Evolutionary conservation across 2,329 filamentous ascomycete genomes (phyloP).

Genomic region (Trichoderma sp.): DNA sequence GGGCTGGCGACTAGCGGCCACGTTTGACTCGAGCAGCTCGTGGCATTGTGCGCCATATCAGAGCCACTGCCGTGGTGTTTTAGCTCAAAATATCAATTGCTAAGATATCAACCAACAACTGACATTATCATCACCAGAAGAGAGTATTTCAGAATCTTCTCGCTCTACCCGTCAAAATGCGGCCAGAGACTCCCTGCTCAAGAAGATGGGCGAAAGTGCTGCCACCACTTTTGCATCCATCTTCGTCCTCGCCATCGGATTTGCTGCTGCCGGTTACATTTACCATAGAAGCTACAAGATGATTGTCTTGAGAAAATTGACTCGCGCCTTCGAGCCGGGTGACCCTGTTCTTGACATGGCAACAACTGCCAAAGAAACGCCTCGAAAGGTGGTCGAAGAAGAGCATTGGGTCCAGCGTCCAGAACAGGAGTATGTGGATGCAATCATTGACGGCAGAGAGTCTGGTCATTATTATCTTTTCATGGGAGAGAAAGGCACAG

Average conservation of each 20-base stretch:
- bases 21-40: background rate
- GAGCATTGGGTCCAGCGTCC: slow-evolving; percentile 75
- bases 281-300: slow-evolving; percentile 89
- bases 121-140: slow-evolving; percentile 1
- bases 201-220: slow-evolving; percentile 74
- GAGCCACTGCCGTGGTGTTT: background rate
- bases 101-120: background rate
- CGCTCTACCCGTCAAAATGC: background rate
- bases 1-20: background rate
- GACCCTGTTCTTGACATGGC: slow-evolving; percentile 87
- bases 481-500: slow-evolving; percentile 93
- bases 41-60: slow-evolving; percentile 4
- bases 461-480: slow-evolving; percentile 88
- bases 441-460: slow-evolving; percentile 74
- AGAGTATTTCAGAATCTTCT: background rate
- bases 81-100: background rate
- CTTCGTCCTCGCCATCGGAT: slow-evolving; percentile 68
- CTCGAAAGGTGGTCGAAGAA: slow-evolving; percentile 47
- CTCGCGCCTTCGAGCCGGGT: slow-evolving; percentile 86
- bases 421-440: slow-evolving; percentile 80
- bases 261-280: slow-evolving; percentile 69
- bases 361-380: slow-evolving; percentile 63
- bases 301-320: slow-evolving; percentile 89
- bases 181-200: slow-evolving; percentile 44
- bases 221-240: slow-evolving; percentile 78